These are phyloP conservation scores for Hyaloperonospora brassicae DNA, from an alignment of 352 stramenopile species.

Conservation along the genomic window DNA sequence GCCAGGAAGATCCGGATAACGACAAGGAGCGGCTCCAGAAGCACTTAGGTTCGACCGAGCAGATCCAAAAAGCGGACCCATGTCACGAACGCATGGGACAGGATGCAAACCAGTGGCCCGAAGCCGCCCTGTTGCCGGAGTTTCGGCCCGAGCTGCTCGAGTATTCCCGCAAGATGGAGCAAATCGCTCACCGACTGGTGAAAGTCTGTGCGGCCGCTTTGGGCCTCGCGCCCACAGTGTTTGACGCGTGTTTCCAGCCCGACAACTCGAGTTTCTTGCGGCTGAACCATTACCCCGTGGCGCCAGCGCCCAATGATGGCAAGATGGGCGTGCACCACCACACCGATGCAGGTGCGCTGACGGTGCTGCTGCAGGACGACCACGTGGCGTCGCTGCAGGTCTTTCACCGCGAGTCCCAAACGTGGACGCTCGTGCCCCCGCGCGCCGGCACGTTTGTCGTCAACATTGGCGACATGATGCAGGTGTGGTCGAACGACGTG, in stretches of 20 bases:
- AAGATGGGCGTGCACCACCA: constrained; percentile 1
- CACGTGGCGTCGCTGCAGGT: constrained; percentile 1
- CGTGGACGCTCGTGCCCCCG: neutral
- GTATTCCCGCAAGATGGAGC: neutral
- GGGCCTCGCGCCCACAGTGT: neutral
- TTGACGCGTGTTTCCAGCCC: neutral
- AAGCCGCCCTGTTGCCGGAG: neutral
- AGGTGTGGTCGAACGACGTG: constrained; percentile 2
- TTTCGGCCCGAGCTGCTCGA: neutral
- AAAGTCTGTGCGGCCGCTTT: constrained; percentile 1
- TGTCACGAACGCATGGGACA: neutral
- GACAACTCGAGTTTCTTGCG: constrained; percentile 4
- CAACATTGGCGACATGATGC: constrained; percentile 1
- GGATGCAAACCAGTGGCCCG: constrained; percentile 1
- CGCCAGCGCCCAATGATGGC: neutral
- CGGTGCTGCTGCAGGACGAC: constrained; percentile 1
- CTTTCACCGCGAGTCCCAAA: neutral
- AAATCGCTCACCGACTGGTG: neutral
- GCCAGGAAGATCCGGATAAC: neutral
- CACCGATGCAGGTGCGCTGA: neutral
- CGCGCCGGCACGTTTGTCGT: neutral
- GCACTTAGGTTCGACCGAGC: neutral
- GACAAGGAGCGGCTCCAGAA: neutral
- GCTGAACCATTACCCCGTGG: neutral
- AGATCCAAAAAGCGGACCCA: neutral